Evolutionary conservation across 1,284 basidiomycete genomes (phyloP), one percentile per base, ranked within the genome.

Genomic region (Volvariella volvacea): DNA sequence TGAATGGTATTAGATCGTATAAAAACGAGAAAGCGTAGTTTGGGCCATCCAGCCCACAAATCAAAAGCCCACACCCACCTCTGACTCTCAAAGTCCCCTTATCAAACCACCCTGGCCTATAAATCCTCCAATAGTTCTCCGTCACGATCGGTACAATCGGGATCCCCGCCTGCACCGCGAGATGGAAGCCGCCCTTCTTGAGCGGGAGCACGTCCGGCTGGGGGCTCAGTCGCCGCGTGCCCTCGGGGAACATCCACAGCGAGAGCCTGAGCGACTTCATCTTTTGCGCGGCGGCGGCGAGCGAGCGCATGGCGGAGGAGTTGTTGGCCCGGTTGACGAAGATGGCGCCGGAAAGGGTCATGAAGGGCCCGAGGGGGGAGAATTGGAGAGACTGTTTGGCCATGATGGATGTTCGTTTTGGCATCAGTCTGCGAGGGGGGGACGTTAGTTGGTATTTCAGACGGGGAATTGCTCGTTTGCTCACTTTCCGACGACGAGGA

Each of bases 181-280:
- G 76, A 60, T 99, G 92, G 75, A 99, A 99, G 0, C 93, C 94
- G 32, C 96, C 96, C 67, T 97, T 99, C 71, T 99, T 99, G 71
- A 99, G 88, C 0, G 92, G 87, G 2, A 92, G 73, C 58, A 97
- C 65, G 25, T 76, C 73, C 6, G 83, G 75, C 37, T 74, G 68
- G 50, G 81, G 70, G n/a, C 74, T 73, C 46, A 76, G 75, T 19
- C 88, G 82, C 19, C 96, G 80, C 2, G 93, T 97, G 28, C 93
- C 92, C 65, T 96, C 93, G 1, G 92, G 90, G 66, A 91, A 96
- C 59, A 96, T 80, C 85, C 88, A 93, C 41, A 96, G 67, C 4
- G 89, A 92, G 22, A 88, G 74, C 57, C 80, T 64, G 25, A 78
- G 72, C 33, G 64, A 58, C 67, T 89, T 92, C 84, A 99, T 92